phyloP scores from a whole-genome alignment of 2,329 filamentous ascomycete genomes.

The Beauveria bassiana region DNA sequence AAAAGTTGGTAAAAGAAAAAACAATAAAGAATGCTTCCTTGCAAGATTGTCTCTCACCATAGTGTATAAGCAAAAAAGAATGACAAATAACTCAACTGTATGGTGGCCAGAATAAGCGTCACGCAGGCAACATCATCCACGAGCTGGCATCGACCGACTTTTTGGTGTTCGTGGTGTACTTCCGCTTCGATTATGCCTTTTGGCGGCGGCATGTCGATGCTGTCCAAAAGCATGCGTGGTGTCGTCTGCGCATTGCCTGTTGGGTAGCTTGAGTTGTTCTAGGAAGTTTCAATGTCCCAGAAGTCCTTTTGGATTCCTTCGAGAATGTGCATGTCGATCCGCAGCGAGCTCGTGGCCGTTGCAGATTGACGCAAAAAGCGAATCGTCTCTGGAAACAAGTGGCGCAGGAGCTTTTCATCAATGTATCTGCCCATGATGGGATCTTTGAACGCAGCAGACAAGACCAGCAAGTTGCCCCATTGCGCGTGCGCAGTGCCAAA shows the following conservation, averaged over 20 bases:
- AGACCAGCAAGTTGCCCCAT: constrained; percentile 93
- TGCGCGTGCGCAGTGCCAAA: constrained; percentile 97
- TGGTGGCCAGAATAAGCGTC: too few species aligned
- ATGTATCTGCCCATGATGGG: constrained; percentile 52
- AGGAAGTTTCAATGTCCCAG: constrained; percentile 19
- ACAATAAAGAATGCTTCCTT: too few species aligned
- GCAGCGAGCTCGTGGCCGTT: constrained; percentile 67
- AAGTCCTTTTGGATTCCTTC: constrained; percentile 42
- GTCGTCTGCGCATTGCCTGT: not conserved
- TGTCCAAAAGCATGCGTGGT: constrained; percentile 12
- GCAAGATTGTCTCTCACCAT: too few species aligned
- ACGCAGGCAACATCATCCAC: not conserved
- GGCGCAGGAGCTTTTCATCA: constrained; percentile 43
- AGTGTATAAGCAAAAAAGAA: too few species aligned
- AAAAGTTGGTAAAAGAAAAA: too few species aligned
- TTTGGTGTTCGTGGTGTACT: not conserved
- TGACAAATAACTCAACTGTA: not conserved
- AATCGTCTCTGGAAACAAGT: constrained; percentile 67
- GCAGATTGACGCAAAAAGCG: constrained; percentile 62
- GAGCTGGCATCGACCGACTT: not conserved
- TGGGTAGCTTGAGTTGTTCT: not conserved
- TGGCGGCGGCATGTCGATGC: constrained; percentile 6
- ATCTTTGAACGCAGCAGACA: constrained; percentile 72
- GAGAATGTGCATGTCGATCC: constrained; percentile 68
- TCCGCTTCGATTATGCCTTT: not conserved